Percentiles rank a stretch among this genome's conserved stretches.
Evolutionary conservation across 2,329 filamentous ascomycete genomes (phyloP).

Genomic region (Sclerotinia minor): DNA sequence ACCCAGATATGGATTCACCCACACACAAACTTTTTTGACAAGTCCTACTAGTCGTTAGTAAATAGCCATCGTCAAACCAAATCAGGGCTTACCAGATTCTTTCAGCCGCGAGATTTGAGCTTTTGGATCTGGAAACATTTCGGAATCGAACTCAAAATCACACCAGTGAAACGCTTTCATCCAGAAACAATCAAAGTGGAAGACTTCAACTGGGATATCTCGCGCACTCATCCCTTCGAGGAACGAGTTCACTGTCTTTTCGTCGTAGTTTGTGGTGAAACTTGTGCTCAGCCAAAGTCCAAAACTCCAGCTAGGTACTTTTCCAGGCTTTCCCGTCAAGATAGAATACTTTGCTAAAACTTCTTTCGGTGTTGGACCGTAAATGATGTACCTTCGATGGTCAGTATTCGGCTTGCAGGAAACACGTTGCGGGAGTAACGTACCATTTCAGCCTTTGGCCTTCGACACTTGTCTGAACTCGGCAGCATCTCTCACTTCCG

Average conservation of each 20-base stretch:
- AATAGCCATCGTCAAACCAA: too few species aligned
- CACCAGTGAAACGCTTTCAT: constrained; percentile 65
- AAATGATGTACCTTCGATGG: constrained; percentile 58
- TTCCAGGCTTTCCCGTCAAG: constrained; percentile 64
- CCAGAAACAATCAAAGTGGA: constrained; percentile 67
- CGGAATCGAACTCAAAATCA: constrained; percentile 59
- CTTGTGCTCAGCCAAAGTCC: constrained; percentile 75
- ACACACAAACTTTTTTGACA: constrained; percentile 52
- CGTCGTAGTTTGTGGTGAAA: constrained; percentile 62
- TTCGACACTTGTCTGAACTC: constrained; percentile 68
- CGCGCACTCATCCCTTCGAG: constrained; percentile 58
- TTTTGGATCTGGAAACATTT: constrained; percentile 59
- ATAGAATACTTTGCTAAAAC: constrained; percentile 66
- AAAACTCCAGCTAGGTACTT: constrained; percentile 72
- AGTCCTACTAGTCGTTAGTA: constrained; percentile 41
- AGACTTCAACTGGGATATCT: constrained; percentile 59
- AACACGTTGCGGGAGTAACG: neutral
- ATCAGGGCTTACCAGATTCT: constrained; percentile 41
- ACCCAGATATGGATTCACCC: constrained; percentile 63
- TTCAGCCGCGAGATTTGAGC: constrained; percentile 56
- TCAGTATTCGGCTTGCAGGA: neutral
- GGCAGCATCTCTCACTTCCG: constrained; percentile 69
- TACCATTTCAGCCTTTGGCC: constrained; percentile 68
- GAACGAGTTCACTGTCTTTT: constrained; percentile 58
- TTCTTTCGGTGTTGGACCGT: constrained; percentile 70